Evolutionary conservation across 1,284 basidiomycete species (phyloP), one percentile per base, ranked within the genome.

Genomic region (Veloboletus limbatus): DNA sequence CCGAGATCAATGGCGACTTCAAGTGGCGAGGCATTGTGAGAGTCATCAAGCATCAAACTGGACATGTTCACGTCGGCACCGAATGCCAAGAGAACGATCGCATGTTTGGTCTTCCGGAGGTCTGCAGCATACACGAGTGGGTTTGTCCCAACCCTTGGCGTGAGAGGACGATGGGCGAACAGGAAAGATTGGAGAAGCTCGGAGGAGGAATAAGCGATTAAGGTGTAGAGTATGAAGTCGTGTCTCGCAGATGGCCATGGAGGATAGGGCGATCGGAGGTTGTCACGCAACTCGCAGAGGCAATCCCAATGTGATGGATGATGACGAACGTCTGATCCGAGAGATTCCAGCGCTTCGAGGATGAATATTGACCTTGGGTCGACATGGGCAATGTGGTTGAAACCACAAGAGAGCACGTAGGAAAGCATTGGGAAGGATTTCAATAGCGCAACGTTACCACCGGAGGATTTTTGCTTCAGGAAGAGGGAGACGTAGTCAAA

Each of bases 181-280:
- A 40, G 32, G 22, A 35, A 41, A 4, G 21, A 18, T 20, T 20
- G 16, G 7, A 41, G 32, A 5, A 36, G 26, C 10, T 11, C 26
- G 3, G 17, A 4, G 2, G 43, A 21, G 10, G 17, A 18, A 10
- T 45, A 38, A 18, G 43, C 43, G 9, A 45, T 24, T 14, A 45
- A 8, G 16, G 32, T 32, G n/a, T 41, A 46, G 4, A 27, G 33
- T 5, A 35, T 33, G 14, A 41, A 22, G 17, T 40, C 45, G 8
- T 46, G 45, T 40, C 33, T 40, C 3, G 38, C 31, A 3, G 45
- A 35, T 18, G 45, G 45, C 45, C 45, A 46, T 10, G 33, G 38
- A 28, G 30, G 39, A 26, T 41, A 36, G 24, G 45, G 39, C 39
- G 39, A 35, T 31, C 9, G n/a, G 8, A 36, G 17, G 3, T 41